phyloP scores from a whole-genome alignment of 345 rosid species.

The Gossypium longicalyx region DNA sequence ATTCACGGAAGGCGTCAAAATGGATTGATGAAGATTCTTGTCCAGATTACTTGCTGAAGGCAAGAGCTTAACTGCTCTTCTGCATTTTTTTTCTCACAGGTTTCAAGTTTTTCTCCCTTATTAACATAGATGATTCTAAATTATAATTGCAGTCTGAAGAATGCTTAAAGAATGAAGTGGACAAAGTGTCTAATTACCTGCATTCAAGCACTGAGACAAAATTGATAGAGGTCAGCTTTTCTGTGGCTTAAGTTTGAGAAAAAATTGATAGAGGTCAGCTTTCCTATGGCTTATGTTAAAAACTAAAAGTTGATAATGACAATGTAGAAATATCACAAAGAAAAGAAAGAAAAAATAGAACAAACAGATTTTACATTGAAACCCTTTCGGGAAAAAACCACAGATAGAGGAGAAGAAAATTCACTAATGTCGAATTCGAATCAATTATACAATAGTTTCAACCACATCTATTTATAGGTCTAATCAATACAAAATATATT shows the following conservation, averaged over 20 bases:
- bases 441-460: no score
- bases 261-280: no score
- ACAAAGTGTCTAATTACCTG: slow-evolving; percentile 78
- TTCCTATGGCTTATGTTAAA: no score
- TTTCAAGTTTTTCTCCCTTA: slow-evolving; percentile 4
- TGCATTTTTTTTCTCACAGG: neutral
- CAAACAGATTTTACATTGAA: no score
- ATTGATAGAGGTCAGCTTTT: slow-evolving; percentile 73
- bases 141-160: slow-evolving; percentile 72
- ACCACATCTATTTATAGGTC: no score
- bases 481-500: no score
- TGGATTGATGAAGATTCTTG: slow-evolving; percentile 82
- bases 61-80: slow-evolving; percentile 1
- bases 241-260: neutral
- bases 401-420: no score
- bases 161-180: slow-evolving; percentile 84
- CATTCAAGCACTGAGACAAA: slow-evolving; percentile 82
- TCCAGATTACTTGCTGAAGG: slow-evolving; percentile 85
- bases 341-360: no score
- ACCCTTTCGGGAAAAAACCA: rapidly evolving
- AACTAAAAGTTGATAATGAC: no score
- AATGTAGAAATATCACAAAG: no score
- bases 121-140: neutral
- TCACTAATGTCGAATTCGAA: no score
- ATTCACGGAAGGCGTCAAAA: slow-evolving; percentile 78